Base-by-base conservation (phyloP, 2,329 filamentous ascomycete species). In the Fusarium falciforme region DNA sequence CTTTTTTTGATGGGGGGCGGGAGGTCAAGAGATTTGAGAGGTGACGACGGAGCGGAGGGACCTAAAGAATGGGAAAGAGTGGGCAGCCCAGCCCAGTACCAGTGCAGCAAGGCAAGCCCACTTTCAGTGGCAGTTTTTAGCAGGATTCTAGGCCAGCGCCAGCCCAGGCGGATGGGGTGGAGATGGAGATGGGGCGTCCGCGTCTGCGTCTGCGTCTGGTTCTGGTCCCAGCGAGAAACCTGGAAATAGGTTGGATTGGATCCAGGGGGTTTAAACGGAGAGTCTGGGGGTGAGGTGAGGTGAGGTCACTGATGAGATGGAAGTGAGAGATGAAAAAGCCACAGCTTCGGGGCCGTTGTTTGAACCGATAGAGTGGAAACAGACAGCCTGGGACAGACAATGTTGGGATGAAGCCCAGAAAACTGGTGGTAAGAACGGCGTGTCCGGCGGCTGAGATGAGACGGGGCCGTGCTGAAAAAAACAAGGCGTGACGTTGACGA, bases 141-240 rank as follows among this genome's bases (percentile, higher is more conserved):
- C 72, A 74, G 72, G 72, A 74, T 74, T 74, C 72, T 73, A 73
- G 68, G 72, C 72, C 72, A 74, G 71, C 72, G 72, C 72, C 47
- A 75, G 72, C 68, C 42, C 72, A 75, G 72, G 72, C 66, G 22
- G 22, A 47, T 44, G 42, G 66, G 66, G 72, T 66, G 47, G 65
- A 40, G 72, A 22, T 73, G 72, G 72, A 57, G 72, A 75, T 67
- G 59, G 60, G 62, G 66, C 20, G 42, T 44, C 42, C 40, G 20
- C 20, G 40, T 44, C n/a, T 8, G 20, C 20, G 40, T 44, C n/a
- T 8, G 20, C 14, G 42, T 47, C 42, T 25, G 61, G 73, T 74
- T 59, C 42, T 25, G 61, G 73, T 74, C 59, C 61, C 61, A 72
- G 72, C 35, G 72, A 58, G 72, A 75, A 74, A 74, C 72, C 72